Evolutionary conservation across 345 rosid species (phyloP).

Genomic region (Melaleuca quinquenervia): DNA sequence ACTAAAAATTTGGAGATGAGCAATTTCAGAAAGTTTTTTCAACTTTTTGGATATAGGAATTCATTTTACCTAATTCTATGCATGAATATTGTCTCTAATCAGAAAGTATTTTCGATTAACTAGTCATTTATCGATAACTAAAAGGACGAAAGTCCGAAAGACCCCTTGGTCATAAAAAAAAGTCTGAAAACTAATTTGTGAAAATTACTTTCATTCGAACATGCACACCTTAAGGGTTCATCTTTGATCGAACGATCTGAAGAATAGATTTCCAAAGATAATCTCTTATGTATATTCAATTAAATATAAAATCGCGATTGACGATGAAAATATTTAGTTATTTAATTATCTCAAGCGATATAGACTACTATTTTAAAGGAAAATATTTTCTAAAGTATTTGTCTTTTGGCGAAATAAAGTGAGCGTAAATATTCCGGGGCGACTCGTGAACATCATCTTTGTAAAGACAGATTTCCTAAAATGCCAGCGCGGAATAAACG

Average conservation of each 20-base stretch:
- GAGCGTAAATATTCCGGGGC: not conserved
- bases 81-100: no score
- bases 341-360: rapidly evolving
- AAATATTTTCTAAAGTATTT: rapidly evolving
- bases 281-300: not conserved
- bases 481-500: not conserved
- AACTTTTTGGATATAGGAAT: no score
- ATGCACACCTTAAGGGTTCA: no score
- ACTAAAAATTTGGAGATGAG: no score
- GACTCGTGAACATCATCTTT: not conserved
- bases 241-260: not conserved
- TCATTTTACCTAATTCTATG: no score
- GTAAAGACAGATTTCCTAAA: not conserved
- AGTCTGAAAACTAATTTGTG: no score
- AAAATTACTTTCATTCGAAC: no score
- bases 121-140: no score
- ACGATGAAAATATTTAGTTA: rapidly evolving
- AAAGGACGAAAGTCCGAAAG: no score
- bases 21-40: no score
- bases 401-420: rapidly evolving
- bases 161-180: no score
- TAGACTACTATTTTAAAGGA: rapidly evolving
- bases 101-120: no score
- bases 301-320: rapidly evolving
- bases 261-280: rapidly evolving